phyloP scores from a whole-genome alignment of 176 grass and related monocot species.

The Triticum monococcum region DNA sequence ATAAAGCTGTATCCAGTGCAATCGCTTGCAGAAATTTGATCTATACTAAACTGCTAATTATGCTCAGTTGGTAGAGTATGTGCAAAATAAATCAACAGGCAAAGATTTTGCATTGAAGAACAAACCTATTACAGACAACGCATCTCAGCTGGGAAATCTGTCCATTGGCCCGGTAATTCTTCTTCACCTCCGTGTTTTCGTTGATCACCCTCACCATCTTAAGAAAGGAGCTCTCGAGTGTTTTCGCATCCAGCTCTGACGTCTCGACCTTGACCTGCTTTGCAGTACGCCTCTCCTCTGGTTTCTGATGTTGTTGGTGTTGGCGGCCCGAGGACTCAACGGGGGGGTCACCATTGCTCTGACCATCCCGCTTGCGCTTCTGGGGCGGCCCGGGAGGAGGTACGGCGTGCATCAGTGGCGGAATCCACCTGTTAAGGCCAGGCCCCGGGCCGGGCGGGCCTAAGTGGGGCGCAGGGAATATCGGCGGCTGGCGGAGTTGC shows the following conservation, averaged over 20 bases:
- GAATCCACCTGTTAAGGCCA: constrained; percentile 18
- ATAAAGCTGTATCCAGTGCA: not conserved
- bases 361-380: constrained; percentile 54
- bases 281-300: constrained; percentile 13
- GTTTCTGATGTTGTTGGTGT: constrained; percentile 19
- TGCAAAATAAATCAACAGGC: not conserved
- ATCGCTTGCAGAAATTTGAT: not conserved
- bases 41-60: not conserved
- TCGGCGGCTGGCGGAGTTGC: constrained; percentile 38
- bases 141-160: constrained; percentile 67
- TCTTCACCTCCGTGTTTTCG: constrained; percentile 52
- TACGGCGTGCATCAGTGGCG: not conserved
- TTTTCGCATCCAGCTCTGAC: constrained; percentile 40
- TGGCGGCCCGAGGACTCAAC: constrained; percentile 25
- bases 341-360: constrained; percentile 25
- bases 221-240: constrained; percentile 76
- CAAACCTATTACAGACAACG: constrained; percentile 78
- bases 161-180: constrained; percentile 68
- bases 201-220: constrained; percentile 79
- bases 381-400: not conserved
- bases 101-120: not conserved
- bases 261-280: constrained; percentile 49
- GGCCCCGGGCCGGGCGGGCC: not conserved
- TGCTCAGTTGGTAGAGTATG: not conserved
- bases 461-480: not conserved